Evolutionary conservation across 179 eudicot species (phyloP), one percentile per base, ranked within the genome.

Genomic region (Gypsophila paniculata): DNA sequence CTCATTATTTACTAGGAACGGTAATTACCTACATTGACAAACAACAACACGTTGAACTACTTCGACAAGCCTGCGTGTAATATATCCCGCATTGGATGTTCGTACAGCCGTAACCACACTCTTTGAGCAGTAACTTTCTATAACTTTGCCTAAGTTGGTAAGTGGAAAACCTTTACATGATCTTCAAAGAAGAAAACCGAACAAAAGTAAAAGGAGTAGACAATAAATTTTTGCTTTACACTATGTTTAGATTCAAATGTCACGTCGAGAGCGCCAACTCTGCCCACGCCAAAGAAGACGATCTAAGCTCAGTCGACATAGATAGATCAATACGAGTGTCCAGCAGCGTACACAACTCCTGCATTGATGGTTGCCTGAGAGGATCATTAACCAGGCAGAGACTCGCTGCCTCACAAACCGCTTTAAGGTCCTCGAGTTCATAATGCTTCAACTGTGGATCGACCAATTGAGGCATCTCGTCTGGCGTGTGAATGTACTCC

Each of bases 211-310:
- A 29, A 74, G 58, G 13, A 38, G 39, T 58, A 71, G 18, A 64
- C 23, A n/a, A 14, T 8, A 44, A 12, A 57, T 55, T 59, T 68
- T 75, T 60, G 81, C 82, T 84, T 80, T 79, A 82, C 89, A 81
- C 80, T 78, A 75, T 63, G 81, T 79, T 46, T 81, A 80, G 82
- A 76, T 67, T 69, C 69, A 19, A 54, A 34, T 6, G 60, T 81
- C 76, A 91, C 3, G 94, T 75, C 19, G 89, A 86, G 74, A 91
- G 86, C 21, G 92, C 92, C 71, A 94, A 87, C 85, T 94, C 97
- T 2, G 97, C 97, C 97, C 97, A 94, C 4, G 94, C 99, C 77
- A 94, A 65, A 44, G 96, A 86, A 55, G 97, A 87, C 36, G 94
- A 86, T 71, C 82, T 80, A 52, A 91, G 86, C 77, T 89, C 97